A percentile compares a stretch with the other conserved stretches of the same genome.
Evolutionary conservation across 345 rosid genomes (phyloP).

Genomic region (Populus davidiana): DNA sequence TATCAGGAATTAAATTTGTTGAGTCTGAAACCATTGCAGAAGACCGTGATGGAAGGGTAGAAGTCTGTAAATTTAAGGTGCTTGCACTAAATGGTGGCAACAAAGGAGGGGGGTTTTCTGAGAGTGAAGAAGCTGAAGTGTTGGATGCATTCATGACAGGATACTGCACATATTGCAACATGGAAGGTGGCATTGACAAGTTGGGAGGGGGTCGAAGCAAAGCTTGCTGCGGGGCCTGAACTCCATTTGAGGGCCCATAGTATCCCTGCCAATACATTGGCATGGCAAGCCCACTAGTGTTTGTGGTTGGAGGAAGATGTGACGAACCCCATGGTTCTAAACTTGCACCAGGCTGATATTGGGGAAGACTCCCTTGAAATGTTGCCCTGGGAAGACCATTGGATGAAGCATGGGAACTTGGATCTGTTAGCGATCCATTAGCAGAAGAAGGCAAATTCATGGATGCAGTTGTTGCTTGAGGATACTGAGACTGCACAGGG

Average conservation of each 20-base stretch:
- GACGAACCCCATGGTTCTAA: constrained; percentile 36
- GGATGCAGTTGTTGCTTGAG: constrained; percentile 29
- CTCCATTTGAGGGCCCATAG: constrained; percentile 35
- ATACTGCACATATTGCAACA: constrained; percentile 35
- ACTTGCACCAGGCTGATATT: constrained; percentile 30
- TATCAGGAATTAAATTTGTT: constrained; percentile 22
- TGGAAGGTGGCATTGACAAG: constrained; percentile 33
- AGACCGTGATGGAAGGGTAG: constrained; percentile 17
- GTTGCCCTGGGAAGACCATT: constrained; percentile 27
- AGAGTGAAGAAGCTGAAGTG: constrained; percentile 25
- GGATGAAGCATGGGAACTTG: constrained; percentile 17
- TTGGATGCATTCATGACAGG: constrained; percentile 23
- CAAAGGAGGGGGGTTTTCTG: constrained; percentile 24
- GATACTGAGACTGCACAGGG: constrained; percentile 41
- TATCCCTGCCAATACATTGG: constrained; percentile 53
- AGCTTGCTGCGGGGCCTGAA: constrained; percentile 36
- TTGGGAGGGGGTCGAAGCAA: constrained; percentile 36
- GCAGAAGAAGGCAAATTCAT: constrained; percentile 31
- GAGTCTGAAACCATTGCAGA: constrained; percentile 25
- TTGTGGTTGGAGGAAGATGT: constrained; percentile 23
- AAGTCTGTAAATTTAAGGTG: constrained; percentile 17
- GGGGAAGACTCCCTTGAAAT: constrained; percentile 34
- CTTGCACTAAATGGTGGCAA: constrained; percentile 25
- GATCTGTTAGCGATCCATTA: constrained; percentile 26
- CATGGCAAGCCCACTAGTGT: constrained; percentile 35